Base-by-base conservation (phyloP, 352 stramenopile genomes). In the Thalassiosira oceanica region DNA sequence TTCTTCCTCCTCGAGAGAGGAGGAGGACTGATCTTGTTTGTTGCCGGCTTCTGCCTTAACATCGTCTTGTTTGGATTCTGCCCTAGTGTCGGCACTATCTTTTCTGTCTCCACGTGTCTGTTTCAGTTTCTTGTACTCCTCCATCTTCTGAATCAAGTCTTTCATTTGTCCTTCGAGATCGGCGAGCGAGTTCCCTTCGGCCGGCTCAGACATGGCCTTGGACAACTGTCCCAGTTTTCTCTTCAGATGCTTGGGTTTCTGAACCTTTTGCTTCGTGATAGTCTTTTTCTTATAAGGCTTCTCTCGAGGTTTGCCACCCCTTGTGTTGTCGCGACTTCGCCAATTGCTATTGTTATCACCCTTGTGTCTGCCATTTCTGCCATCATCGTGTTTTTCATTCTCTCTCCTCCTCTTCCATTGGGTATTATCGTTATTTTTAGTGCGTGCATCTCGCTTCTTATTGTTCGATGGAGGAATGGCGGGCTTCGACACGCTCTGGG, bases 211-310 rank as follows among this genome's bases (percentile, higher is more conserved):
- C 21, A 74, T 41, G 27, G 52, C 46, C 20, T 78, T 66, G 1
- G 66, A 62, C 21, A 77, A 29, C 23, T 80, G 56, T 29, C 85
- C 66, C 16, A 89, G 65, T 42, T 89, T 89, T 46, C 82, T 54
- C 56, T 89, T 86, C 11, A 89, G 52, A 74, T 89, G 82, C 53
- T 89, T 89, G 0, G 82, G 82, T 42, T 89, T 89, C 29, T 84
- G 84, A 15, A 70, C 24, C 28, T 72, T 74, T 13, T 58, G 63
- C 42, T 72, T 54, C 15, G 4, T 51, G 2, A 31, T 48, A 6
- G 39, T 15, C 39, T 48, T 13, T 6, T 48, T 24, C 45, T n/a
- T 37, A n/a, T 13, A 37, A 37, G 7, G 33, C 6, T 54, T 54
- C 45, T 28, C 33, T 33, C 20, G 28, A 37, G 15, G 16, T 16